These are phyloP conservation scores for Calocybe cyanea DNA, from an alignment of 768 basidiomycete genomes.

Conservation along the genomic window DNA sequence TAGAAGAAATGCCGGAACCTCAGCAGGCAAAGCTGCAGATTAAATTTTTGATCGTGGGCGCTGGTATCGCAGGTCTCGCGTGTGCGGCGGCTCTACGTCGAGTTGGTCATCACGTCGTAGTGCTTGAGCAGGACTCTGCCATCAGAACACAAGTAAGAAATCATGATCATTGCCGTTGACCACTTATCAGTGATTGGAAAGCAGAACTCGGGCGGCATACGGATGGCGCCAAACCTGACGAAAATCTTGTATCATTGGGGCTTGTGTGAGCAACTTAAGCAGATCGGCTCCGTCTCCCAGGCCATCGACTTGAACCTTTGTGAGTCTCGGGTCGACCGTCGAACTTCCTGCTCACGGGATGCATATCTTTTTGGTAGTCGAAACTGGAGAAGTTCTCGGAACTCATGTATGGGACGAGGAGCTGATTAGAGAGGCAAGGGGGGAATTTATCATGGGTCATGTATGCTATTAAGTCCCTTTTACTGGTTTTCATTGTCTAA, in stretches of 20 bases:
- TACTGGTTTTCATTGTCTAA: background rate
- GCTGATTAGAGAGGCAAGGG: conserved; percentile 40
- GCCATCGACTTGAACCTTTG: conserved; percentile 15
- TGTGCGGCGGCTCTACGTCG: conserved; percentile 50
- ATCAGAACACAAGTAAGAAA: too few species aligned
- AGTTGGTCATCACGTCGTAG: conserved; percentile 51
- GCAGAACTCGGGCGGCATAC: too few species aligned
- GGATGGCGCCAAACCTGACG: conserved; percentile 46
- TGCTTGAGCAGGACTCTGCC: conserved; percentile 38
- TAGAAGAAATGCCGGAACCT: too few species aligned
- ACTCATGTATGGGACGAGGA: conserved; percentile 48
- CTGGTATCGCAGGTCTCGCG: conserved; percentile 49
- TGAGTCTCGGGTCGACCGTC: background rate
- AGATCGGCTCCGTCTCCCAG: conserved; percentile 15
- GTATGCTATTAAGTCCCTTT: conserved; percentile 26
- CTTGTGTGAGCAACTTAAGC: conserved; percentile 23
- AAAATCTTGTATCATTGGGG: conserved; percentile 58
- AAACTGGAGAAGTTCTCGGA: conserved; percentile 46
- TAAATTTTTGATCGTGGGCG: conserved; percentile 34
- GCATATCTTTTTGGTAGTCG: conserved; percentile 27
- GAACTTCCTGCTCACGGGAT: background rate
- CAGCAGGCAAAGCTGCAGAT: conserved; percentile 19
- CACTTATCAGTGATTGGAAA: too few species aligned
- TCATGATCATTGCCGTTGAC: too few species aligned
- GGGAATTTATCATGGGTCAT: conserved; percentile 31